A percentile compares a stretch with the other conserved stretches of the same genome.
Evolutionary conservation across 148 eudicot species (phyloP).

Genomic region (Nyssa sinensis): DNA sequence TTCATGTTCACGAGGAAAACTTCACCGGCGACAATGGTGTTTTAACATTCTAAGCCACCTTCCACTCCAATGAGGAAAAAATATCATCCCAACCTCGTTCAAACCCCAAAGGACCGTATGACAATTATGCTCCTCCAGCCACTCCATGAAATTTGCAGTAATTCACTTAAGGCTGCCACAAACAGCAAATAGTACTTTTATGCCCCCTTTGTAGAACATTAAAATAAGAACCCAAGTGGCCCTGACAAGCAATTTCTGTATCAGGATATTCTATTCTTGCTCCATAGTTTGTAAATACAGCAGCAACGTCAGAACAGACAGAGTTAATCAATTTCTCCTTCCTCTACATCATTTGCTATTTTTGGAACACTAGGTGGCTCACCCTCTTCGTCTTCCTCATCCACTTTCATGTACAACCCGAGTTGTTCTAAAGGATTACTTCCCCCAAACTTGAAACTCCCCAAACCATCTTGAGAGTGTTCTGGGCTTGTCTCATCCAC

Average conservation of each 20-base stretch:
- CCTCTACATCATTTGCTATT: slow-evolving; percentile 34
- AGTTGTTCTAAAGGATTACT: slow-evolving; percentile 78
- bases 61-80: background rate
- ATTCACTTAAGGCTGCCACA: background rate
- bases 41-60: background rate
- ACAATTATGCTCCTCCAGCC: background rate
- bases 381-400: slow-evolving; percentile 71
- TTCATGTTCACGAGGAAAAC: too few species aligned
- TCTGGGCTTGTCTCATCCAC: slow-evolving; percentile 65
- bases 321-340: slow-evolving; percentile 52
- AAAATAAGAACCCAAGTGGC: background rate
- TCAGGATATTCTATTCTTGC: background rate
- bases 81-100: background rate
- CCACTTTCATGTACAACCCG: slow-evolving; percentile 68
- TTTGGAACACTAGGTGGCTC: slow-evolving; percentile 35
- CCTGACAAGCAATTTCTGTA: background rate
- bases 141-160: background rate
- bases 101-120: too few species aligned
- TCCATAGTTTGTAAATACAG: background rate
- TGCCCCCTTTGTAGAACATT: background rate
- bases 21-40: too few species aligned
- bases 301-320: background rate
- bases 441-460: slow-evolving; percentile 57
- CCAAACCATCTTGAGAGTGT: slow-evolving; percentile 45
- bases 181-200: background rate